These are phyloP conservation scores for Irpex sp. DNA, from an alignment of 1,284 basidiomycete species.

Conservation along the genomic window DNA sequence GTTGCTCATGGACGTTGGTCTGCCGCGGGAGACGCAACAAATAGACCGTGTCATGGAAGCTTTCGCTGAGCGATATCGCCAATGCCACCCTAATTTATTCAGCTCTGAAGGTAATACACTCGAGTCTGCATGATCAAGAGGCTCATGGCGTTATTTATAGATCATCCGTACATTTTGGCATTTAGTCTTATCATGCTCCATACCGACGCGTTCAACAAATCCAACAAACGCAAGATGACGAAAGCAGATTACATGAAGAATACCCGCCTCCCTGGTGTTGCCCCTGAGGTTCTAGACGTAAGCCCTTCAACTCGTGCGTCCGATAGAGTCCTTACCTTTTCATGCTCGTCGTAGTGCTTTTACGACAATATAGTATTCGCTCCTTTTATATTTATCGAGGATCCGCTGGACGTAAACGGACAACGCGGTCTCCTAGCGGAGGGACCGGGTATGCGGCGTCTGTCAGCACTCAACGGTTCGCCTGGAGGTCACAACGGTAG, in stretches of 20 bases:
- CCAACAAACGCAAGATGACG: conserved; percentile 97
- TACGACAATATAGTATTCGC: conserved; percentile 96
- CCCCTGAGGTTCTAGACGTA: conserved; percentile 84
- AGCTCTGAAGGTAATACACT: conserved; percentile 60
- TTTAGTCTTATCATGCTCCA: conserved; percentile 99
- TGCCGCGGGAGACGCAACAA: conserved; percentile 96
- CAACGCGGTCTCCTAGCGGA: conserved; percentile 47
- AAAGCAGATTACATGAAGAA: conserved; percentile 93
- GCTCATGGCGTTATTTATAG: conserved; percentile 35
- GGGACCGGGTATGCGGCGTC: conserved; percentile 35
- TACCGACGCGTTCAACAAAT: conserved; percentile 97
- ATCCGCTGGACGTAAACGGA: conserved; percentile 70
- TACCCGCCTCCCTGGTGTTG: conserved; percentile 83
- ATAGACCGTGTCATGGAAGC: conserved; percentile 98
- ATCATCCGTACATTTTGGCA: conserved; percentile 94
- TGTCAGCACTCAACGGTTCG: conserved; percentile 35
- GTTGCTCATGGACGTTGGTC: conserved; percentile 86
- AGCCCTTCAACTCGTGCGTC: conserved; percentile 12
- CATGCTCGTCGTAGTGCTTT: conserved; percentile 61
- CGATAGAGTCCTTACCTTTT: too few species aligned
- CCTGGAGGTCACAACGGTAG: conserved; percentile 30
- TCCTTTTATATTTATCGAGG: conserved; percentile 95
- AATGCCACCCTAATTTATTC: conserved; percentile 86
- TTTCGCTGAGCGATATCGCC: conserved; percentile 83
- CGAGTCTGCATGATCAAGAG: not conserved